Evolutionary conservation across 1,139 yeast species (phyloP), one percentile per base, ranked within the genome.

Genomic region (Blastobotrys petasosporus): DNA sequence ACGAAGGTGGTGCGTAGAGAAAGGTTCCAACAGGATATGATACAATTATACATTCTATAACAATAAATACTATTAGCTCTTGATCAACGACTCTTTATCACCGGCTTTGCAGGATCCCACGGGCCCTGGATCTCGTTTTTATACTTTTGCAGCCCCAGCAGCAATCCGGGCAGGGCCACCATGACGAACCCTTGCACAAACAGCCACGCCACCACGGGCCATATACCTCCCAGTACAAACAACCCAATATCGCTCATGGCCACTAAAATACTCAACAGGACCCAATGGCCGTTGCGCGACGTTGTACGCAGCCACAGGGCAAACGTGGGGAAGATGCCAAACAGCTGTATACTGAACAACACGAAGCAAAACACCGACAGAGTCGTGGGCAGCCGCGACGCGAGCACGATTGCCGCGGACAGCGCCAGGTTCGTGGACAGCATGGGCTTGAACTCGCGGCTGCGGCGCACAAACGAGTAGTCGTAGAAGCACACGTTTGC

Each of bases 61-160:
- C 17, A 16, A 10, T 12, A 17, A 25, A 25, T 37, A n/a, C n/a
- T 11, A 11, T 31, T 31, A n/a, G n/a, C 35, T 35, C 11, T 11
- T 23, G 4, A 36, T 5, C 42, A 20, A 2, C 23, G 30, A 29
- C 37, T 28, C 15, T 50, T 50, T 25, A 64, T 49, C 2, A 67
- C 62, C 0, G 95, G 95, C 57, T 76, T 79, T 10, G 95, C 95
- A 1, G 85, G 80, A 63, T 87, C 96, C 96, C 96, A 87, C 0
- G 96, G 96, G 0, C 96, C 96, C 64, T 84, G 90, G 47, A 87
- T 70, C 61, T 86, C 95, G 61, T 86, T 85, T 63, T 87, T 87
- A 61, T 86, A 86, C 64, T 79, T 76, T 59, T 87, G 96, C 35
- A 87, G 66, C 37, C 75, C 74, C 45, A 85, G 65, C 55, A 85